A percentile compares a stretch with the other conserved stretches of the same genome.
These are phyloP conservation scores for Saturnispora halmiae DNA, from an alignment of 805 yeast species.

Conservation along the genomic window DNA sequence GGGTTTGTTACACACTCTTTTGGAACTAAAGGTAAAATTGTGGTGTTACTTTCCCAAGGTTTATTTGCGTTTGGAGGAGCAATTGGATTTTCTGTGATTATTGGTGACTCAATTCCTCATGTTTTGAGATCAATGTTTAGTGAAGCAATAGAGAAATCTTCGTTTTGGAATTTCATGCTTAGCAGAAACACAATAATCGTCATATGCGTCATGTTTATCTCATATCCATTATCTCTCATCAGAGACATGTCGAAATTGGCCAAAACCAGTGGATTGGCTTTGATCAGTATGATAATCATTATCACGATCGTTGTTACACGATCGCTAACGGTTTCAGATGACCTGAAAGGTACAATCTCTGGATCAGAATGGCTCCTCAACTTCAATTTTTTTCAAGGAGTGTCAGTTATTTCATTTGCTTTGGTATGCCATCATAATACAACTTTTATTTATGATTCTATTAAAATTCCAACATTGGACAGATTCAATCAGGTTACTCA, in stretches of 20 bases:
- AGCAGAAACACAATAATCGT: slow-evolving; percentile 64
- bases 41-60: slow-evolving; percentile 69
- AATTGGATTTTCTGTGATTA: slow-evolving; percentile 87
- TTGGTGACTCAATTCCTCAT: slow-evolving; percentile 93
- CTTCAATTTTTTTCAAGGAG: slow-evolving; percentile 70
- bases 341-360: slow-evolving; percentile 41
- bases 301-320: slow-evolving; percentile 62
- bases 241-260: slow-evolving; percentile 79
- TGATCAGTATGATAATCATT: slow-evolving; percentile 74
- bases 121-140: slow-evolving; percentile 65
- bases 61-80: slow-evolving; percentile 91
- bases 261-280: slow-evolving; percentile 77
- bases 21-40: slow-evolving; percentile 60
- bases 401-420: slow-evolving; percentile 91
- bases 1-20: slow-evolving; percentile 74
- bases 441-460: slow-evolving; percentile 77
- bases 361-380: slow-evolving; percentile 44
- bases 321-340: slow-evolving; percentile 53
- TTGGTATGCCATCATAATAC: slow-evolving; percentile 94
- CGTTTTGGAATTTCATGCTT: slow-evolving; percentile 45
- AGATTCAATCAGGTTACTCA: slow-evolving; percentile 75
- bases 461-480: slow-evolving; percentile 64
- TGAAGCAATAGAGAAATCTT: slow-evolving; percentile 26
- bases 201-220: slow-evolving; percentile 58
- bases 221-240: slow-evolving; percentile 75